These are phyloP conservation scores for Zychaea mexicana DNA, from an alignment of 371 early-diverging fungal genomes.

Conservation along the genomic window DNA sequence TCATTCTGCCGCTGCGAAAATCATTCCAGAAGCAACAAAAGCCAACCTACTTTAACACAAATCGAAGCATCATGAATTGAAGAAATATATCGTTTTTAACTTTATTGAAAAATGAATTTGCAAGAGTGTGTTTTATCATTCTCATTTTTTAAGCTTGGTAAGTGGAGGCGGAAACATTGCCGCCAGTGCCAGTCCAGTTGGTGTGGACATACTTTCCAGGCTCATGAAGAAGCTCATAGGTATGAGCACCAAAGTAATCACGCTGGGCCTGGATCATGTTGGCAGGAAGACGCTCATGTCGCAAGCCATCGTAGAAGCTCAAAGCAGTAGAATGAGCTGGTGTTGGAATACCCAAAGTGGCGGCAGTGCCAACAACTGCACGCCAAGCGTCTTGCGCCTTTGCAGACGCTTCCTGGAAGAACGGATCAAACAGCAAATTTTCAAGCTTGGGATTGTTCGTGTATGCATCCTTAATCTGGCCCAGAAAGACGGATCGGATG, in stretches of 20 bases:
- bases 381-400: constrained; percentile 90
- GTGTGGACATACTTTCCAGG: constrained; percentile 82
- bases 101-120: not conserved
- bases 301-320: constrained; percentile 96
- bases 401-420: constrained; percentile 90
- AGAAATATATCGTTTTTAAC: not conserved
- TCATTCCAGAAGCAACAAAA: no score
- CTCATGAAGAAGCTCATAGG: constrained; percentile 81
- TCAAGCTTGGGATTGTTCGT: constrained; percentile 82
- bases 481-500: constrained; percentile 93
- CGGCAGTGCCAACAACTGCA: constrained; percentile 82
- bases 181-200: constrained; percentile 96
- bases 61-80: no score
- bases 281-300: constrained; percentile 88
- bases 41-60: no score
- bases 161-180: constrained; percentile 68
- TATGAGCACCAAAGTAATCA: constrained; percentile 99
- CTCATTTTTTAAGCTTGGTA: constrained; percentile 34
- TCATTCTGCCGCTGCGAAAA: no score
- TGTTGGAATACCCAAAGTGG: constrained; percentile 86
- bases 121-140: not conserved
- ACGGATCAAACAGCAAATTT: constrained; percentile 91
- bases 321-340: constrained; percentile 95
- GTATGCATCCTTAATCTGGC: constrained; percentile 95
- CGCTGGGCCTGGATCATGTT: constrained; percentile 97